Evolutionary conservation across 1,139 yeast genomes (phyloP).

Genomic region (Pichia norvegensis): DNA sequence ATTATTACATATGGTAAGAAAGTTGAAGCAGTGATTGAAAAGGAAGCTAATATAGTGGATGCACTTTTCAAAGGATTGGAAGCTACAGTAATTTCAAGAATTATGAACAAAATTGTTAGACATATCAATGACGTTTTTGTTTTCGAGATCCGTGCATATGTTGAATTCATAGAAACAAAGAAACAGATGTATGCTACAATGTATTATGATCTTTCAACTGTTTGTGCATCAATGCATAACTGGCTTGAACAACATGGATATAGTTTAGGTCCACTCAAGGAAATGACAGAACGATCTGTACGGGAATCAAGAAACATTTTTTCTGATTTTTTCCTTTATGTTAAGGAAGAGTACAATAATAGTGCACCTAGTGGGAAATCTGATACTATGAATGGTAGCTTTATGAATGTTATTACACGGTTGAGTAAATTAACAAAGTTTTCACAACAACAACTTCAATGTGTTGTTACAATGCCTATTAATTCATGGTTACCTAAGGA

Average conservation of each 20-base stretch:
- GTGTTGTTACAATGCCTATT: slow-evolving; percentile 45
- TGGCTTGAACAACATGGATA: neutral
- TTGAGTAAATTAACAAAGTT: slow-evolving; percentile 60
- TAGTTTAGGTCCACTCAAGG: slow-evolving; percentile 7
- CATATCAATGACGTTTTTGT: slow-evolving; percentile 38
- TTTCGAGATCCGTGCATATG: slow-evolving; percentile 28
- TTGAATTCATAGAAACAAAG: slow-evolving; percentile 31
- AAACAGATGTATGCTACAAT: slow-evolving; percentile 35
- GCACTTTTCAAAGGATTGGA: slow-evolving; percentile 15
- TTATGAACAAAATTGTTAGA: slow-evolving; percentile 42
- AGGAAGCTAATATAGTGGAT: slow-evolving; percentile 18
- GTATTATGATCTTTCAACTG: slow-evolving; percentile 25
- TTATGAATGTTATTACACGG: slow-evolving; percentile 37
- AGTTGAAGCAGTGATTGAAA: slow-evolving; percentile 12
- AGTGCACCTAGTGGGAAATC: slow-evolving; percentile 16
- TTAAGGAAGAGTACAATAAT: slow-evolving; percentile 43
- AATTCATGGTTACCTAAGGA: slow-evolving; percentile 64
- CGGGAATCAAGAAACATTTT: slow-evolving; percentile 38
- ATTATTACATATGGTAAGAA: slow-evolving; percentile 36
- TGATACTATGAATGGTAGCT: slow-evolving; percentile 23
- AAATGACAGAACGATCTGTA: slow-evolving; percentile 8
- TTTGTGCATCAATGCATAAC: neutral
- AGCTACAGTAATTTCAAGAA: slow-evolving; percentile 32
- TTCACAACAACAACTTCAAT: slow-evolving; percentile 42
- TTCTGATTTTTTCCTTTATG: slow-evolving; percentile 47